phyloP scores from a whole-genome alignment of 2,329 filamentous ascomycete genomes.

The Penicillium oxalicum region DNA sequence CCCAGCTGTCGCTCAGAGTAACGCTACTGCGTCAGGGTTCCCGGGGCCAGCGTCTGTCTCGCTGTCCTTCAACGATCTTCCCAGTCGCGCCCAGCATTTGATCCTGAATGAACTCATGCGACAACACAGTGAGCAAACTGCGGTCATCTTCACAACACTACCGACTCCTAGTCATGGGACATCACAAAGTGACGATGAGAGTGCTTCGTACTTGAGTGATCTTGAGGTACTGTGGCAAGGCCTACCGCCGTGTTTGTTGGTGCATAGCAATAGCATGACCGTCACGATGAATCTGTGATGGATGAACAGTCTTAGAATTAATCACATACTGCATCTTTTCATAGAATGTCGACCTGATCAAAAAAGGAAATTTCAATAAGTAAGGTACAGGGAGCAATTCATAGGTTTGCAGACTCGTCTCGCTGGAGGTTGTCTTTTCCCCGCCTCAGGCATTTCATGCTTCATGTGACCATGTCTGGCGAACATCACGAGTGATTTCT shows the following conservation, averaged over 20 bases:
- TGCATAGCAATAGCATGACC: constrained; percentile 85
- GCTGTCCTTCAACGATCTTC: constrained; percentile 79
- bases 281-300: constrained; percentile 53
- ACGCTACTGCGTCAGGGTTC: constrained; percentile 40
- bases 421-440: too few relatives aligned
- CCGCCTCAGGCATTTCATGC: too few relatives aligned
- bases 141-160: constrained; percentile 75
- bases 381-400: too few relatives aligned
- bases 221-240: constrained; percentile 72
- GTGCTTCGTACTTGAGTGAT: constrained; percentile 68
- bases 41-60: constrained; percentile 58
- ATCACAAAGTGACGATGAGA: constrained; percentile 61
- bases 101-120: constrained; percentile 81
- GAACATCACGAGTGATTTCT: too few relatives aligned
- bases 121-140: constrained; percentile 61
- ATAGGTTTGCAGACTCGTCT: too few relatives aligned
- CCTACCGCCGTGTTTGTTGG: constrained; percentile 68
- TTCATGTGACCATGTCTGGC: too few relatives aligned
- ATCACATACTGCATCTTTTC: neutral
- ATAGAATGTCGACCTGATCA: neutral
- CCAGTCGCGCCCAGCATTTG: constrained; percentile 75
- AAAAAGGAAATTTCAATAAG: too few relatives aligned
- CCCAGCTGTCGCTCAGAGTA: constrained; percentile 16
- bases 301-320: too few relatives aligned
- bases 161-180: constrained; percentile 77